Evolutionary conservation across 768 basidiomycete species (phyloP).

Genomic region (Mycena rosella): DNA sequence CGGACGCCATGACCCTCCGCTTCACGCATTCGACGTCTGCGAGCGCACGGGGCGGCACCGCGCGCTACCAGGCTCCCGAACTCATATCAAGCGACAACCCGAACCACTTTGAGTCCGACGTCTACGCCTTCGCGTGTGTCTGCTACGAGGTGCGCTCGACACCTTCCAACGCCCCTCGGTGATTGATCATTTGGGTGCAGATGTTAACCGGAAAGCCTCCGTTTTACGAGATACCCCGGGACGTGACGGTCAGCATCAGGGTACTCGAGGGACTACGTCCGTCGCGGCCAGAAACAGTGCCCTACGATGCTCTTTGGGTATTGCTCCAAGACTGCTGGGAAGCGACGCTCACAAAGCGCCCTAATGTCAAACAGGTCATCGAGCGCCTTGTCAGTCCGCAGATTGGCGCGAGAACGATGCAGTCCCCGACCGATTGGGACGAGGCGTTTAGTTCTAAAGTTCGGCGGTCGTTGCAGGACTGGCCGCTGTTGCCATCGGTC

Average conservation of each 20-base stretch:
- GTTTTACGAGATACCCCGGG: conserved; percentile 11
- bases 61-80: conserved; percentile 29
- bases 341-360: conserved; percentile 9
- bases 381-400: conserved; percentile 16
- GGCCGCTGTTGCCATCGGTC: conserved; percentile 29
- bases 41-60: conserved; percentile 20
- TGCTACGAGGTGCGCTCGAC: conserved; percentile 28
- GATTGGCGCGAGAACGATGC: conserved; percentile 16
- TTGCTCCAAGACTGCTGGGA: conserved; percentile 29
- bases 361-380: conserved; percentile 14
- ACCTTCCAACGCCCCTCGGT: too few relatives aligned
- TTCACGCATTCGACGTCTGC: conserved; percentile 32
- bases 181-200: neutral
- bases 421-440: conserved; percentile 26
- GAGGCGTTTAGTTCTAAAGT: conserved; percentile 22
- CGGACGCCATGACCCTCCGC: conserved; percentile 16
- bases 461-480: conserved; percentile 25
- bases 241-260: conserved; percentile 15
- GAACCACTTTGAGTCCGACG: conserved; percentile 22
- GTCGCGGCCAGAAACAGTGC: conserved; percentile 11
- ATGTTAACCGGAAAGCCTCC: conserved; percentile 25
- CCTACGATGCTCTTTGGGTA: conserved; percentile 26
- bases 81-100: neutral
- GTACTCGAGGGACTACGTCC: conserved; percentile 15
- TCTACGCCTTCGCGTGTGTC: conserved; percentile 31